A percentile compares a stretch with the other conserved stretches of the same genome.
phyloP scores from a whole-genome alignment of 805 yeast species.

The Candida bentonensis region DNA sequence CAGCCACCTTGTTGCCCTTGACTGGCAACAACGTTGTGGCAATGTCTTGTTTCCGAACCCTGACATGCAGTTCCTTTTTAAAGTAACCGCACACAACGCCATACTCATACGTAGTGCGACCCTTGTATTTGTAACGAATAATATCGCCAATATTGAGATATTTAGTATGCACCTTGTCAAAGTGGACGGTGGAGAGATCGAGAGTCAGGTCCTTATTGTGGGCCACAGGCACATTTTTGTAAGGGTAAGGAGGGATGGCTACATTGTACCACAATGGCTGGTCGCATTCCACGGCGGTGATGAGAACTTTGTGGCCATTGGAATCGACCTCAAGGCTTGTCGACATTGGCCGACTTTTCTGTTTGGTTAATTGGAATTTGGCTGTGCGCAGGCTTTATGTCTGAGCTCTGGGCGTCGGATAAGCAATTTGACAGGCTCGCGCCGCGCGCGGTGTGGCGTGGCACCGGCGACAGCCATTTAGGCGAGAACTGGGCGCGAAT shows the following conservation, averaged over 20 bases:
- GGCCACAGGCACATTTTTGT: no score
- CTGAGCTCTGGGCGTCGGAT: no score
- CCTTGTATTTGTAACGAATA: neutral
- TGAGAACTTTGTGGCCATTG: neutral
- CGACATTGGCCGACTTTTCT: no score
- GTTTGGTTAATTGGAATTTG: no score
- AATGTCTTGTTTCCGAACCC: neutral
- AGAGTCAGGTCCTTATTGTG: neutral
- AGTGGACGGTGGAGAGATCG: neutral
- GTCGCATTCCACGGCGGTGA: constrained; percentile 1
- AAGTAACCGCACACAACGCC: neutral
- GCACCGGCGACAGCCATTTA: no score
- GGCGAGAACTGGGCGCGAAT: no score
- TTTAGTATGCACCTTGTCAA: neutral
- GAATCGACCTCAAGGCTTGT: neutral
- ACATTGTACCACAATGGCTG: neutral
- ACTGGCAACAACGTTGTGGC: neutral
- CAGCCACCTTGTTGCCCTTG: no score
- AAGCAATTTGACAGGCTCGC: no score
- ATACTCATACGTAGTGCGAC: neutral
- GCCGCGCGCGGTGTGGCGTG: no score
- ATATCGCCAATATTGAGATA: neutral
- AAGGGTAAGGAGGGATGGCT: neutral
- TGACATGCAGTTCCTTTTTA: neutral
- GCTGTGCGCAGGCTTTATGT: no score